Conservation (phyloP, 352 stramenopile species). For the Globisporangium barbulae region DNA sequence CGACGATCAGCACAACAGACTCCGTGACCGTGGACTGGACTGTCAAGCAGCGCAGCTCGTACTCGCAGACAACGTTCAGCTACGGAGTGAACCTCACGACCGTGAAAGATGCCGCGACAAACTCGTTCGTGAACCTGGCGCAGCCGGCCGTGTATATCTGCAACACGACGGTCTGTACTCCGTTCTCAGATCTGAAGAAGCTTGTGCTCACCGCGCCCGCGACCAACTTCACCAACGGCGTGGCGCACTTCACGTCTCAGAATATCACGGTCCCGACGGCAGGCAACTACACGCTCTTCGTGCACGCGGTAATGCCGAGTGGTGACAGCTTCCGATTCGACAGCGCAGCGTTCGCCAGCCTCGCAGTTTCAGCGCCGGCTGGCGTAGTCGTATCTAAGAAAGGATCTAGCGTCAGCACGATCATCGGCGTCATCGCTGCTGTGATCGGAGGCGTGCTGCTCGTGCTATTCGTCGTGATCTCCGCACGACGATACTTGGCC, state of each 20-base stretch:
- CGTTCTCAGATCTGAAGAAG: conserved; percentile 36
- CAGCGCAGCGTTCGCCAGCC: conserved; percentile 31
- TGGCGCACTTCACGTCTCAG: conserved; percentile 18
- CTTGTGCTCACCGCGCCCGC: conserved; percentile 26
- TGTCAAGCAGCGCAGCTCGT: conserved; percentile 23
- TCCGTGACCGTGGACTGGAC: conserved; percentile 28
- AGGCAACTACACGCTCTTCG: conserved; percentile 51
- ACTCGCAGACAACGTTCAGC: conserved; percentile 18
- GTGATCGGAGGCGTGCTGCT: conserved; percentile 28
- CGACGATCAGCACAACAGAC: conserved; percentile 17
- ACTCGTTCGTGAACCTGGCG: conserved; percentile 33
- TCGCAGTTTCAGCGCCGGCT: conserved; percentile 25
- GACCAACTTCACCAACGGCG: conserved; percentile 33
- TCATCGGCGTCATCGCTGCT: conserved; percentile 33
- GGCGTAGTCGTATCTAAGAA: conserved; percentile 12
- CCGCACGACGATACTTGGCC: conserved; percentile 20
- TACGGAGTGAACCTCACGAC: conserved; percentile 28
- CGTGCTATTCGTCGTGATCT: conserved; percentile 24
- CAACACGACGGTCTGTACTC: conserved; percentile 32
- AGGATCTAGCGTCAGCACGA: conserved; percentile 24
- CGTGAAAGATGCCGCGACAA: conserved; percentile 30
- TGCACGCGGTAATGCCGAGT: conserved; percentile 40
- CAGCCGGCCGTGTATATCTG: conserved; percentile 46
- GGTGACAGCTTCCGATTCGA: conserved; percentile 42
- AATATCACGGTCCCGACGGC: conserved; percentile 32